Evolutionary conservation across 306 rosid genomes (phyloP).

Genomic region (Dalbergia cultrata): DNA sequence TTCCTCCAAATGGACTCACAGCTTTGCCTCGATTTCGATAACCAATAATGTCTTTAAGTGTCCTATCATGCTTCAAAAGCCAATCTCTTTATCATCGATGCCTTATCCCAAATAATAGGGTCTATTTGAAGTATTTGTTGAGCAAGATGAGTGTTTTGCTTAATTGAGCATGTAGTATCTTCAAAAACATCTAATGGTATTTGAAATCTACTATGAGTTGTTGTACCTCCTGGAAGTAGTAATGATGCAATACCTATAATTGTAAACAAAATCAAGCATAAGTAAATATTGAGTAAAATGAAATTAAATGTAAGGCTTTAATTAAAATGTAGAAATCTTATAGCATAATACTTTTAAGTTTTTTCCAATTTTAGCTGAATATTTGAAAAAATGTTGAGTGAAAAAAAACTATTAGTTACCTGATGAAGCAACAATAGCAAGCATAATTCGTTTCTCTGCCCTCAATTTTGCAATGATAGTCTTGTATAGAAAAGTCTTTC

Average conservation of each 20-base stretch:
- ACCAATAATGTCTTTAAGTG: not conserved
- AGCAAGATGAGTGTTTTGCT: not conserved
- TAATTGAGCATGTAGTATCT: not conserved
- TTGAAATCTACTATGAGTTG: not conserved
- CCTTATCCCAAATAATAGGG: not conserved
- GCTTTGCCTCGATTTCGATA: not conserved
- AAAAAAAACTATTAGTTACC: too few species aligned
- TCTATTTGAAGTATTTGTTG: not conserved
- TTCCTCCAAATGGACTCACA: not conserved
- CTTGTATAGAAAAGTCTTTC: too few species aligned
- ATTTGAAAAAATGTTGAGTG: too few species aligned
- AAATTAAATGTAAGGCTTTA: too few species aligned
- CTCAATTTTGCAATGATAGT: too few species aligned
- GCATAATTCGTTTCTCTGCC: too few species aligned
- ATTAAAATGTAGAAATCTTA: too few species aligned
- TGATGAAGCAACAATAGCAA: too few species aligned
- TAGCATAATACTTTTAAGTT: too few species aligned
- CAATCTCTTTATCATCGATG: not conserved
- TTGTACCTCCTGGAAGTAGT: not conserved
- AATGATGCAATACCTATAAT: not conserved
- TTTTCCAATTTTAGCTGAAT: too few species aligned
- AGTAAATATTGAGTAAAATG: too few species aligned
- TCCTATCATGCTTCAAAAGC: not conserved
- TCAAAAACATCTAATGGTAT: not conserved
- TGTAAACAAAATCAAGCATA: too few species aligned